Evolutionary conservation across 805 yeast species (phyloP).

Genomic region (Candida sakaeoensis): DNA sequence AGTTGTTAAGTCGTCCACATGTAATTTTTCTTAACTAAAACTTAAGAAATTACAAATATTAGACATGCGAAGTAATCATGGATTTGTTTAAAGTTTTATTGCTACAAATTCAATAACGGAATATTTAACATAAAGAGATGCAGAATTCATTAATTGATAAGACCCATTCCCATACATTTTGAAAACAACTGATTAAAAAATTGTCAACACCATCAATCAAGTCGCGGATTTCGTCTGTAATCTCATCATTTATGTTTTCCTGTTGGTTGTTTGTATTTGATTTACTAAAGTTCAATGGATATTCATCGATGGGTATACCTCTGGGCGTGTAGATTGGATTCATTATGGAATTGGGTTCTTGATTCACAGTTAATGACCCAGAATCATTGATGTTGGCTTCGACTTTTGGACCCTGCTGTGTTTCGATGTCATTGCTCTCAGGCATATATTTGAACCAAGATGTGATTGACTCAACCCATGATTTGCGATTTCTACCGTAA

Average conservation of each 20-base stretch:
- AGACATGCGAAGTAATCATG: too few species aligned
- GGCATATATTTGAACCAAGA: slow-evolving; percentile 9
- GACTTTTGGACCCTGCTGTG: not conserved
- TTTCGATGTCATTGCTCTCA: not conserved
- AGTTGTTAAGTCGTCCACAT: too few species aligned
- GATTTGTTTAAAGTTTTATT: too few species aligned
- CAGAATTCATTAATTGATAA: slow-evolving; percentile 5
- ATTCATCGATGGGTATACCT: slow-evolving; percentile 22
- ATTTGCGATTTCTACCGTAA: slow-evolving; percentile 6
- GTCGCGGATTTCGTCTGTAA: slow-evolving; percentile 14
- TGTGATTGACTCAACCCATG: slow-evolving; percentile 7
- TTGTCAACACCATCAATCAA: slow-evolving; percentile 18
- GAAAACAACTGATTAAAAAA: slow-evolving; percentile 15
- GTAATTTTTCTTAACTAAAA: too few species aligned
- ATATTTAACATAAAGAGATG: not conserved
- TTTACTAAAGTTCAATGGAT: slow-evolving; percentile 16
- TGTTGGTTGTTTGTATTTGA: not conserved
- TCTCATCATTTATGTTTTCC: slow-evolving; percentile 6
- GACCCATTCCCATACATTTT: slow-evolving; percentile 11
- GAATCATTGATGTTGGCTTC: not conserved
- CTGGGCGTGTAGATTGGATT: slow-evolving; percentile 17
- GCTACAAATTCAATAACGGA: too few species aligned
- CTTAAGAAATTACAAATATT: too few species aligned
- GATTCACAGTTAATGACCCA: not conserved
- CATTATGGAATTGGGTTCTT: slow-evolving; percentile 1